phyloP scores from a whole-genome alignment of 148 eudicot genomes.

The Fagopyrum homotropicum region DNA sequence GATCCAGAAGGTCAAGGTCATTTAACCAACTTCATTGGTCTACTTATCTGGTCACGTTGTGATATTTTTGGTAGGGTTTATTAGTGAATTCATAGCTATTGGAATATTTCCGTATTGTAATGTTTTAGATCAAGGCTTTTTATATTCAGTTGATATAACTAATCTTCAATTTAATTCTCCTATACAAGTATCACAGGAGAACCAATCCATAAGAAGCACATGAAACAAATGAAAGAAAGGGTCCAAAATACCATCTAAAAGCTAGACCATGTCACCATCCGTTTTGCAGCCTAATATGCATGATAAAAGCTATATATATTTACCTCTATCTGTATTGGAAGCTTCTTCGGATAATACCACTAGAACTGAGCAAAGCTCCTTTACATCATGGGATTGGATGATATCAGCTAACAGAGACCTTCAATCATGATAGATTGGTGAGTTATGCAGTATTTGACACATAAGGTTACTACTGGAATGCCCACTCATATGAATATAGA shows the following conservation, averaged over 20 bases:
- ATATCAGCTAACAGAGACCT: constrained; percentile 95
- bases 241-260: neutral
- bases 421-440: constrained; percentile 18
- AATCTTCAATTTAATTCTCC: neutral
- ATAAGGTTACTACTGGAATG: neutral
- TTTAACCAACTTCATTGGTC: neutral
- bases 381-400: constrained; percentile 87
- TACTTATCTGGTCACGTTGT: neutral
- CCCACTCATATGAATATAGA: neutral
- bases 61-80: neutral
- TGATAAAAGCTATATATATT: neutral
- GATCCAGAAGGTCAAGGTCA: neutral
- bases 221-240: constrained; percentile 1
- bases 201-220: neutral
- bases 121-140: neutral
- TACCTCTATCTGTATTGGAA: constrained; percentile 78
- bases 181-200: neutral
- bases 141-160: neutral
- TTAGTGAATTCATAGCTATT: neutral
- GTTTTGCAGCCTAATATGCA: neutral
- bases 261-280: neutral
- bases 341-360: constrained; percentile 80
- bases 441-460: constrained; percentile 16
- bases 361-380: constrained; percentile 91
- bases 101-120: neutral